These are phyloP conservation scores for Leucaena leucocephala DNA, from an alignment of 306 rosid species.

Conservation along the genomic window DNA sequence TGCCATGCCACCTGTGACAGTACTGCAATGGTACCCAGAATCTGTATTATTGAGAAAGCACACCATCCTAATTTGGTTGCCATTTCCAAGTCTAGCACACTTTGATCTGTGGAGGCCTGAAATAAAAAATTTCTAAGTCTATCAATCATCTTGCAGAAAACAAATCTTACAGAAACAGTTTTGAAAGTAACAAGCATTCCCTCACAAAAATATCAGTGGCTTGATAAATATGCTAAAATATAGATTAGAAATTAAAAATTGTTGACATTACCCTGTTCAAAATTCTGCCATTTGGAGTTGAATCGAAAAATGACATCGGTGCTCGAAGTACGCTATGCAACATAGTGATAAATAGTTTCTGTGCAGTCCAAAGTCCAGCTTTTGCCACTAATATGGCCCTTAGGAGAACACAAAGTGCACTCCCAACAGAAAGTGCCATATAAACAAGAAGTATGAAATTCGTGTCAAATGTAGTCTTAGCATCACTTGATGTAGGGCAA, in stretches of 20 bases:
- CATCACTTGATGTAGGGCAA: constrained; percentile 71
- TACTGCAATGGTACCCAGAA: constrained; percentile 86
- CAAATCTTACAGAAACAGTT: background rate
- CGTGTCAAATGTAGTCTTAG: constrained; percentile 55
- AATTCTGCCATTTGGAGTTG: constrained; percentile 98
- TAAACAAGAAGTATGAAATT: constrained; percentile 62
- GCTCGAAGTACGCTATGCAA: constrained; percentile 72
- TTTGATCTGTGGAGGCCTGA: constrained; percentile 96
- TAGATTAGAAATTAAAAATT: background rate
- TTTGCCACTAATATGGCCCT: constrained; percentile 62
- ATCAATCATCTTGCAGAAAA: constrained; percentile 13
- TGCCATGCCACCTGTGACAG: constrained; percentile 98
- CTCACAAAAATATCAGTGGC: no score
- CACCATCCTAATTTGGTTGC: constrained; percentile 83
- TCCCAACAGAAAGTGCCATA: constrained; percentile 65
- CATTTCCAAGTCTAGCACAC: constrained; percentile 90
- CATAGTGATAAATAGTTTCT: constrained; percentile 76
- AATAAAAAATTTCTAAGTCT: constrained; percentile 26
- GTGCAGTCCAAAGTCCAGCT: constrained; percentile 80
- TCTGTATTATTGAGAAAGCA: constrained; percentile 88
- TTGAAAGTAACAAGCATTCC: no score
- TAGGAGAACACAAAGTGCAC: constrained; percentile 70
- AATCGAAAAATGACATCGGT: constrained; percentile 94
- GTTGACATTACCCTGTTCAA: constrained; percentile 71
- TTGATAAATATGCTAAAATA: no score